Evolutionary conservation across 2,329 filamentous ascomycete species (phyloP).

Genomic region (Diaporthe ampelina): DNA sequence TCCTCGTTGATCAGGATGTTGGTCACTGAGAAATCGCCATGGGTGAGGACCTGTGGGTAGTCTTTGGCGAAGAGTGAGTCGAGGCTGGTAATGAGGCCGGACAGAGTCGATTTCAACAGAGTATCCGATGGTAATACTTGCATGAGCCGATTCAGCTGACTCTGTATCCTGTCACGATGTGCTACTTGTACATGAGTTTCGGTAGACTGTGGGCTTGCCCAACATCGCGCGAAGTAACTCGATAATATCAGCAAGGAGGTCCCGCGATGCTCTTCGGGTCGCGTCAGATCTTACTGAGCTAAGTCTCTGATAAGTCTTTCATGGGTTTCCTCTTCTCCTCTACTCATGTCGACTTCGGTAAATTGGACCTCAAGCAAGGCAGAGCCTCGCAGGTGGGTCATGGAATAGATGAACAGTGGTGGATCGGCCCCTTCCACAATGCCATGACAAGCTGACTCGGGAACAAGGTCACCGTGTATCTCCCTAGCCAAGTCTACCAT

Average conservation of each 20-base stretch:
- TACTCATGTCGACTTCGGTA: slow-evolving; percentile 42
- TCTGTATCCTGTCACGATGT: not conserved
- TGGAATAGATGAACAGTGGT: slow-evolving; percentile 42
- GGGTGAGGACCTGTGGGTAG: slow-evolving; percentile 49
- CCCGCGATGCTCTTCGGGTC: too few relatives aligned
- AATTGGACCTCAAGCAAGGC: slow-evolving; percentile 28
- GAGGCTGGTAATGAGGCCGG: slow-evolving; percentile 43
- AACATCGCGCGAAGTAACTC: slow-evolving; percentile 49
- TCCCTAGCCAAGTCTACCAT: slow-evolving; percentile 45
- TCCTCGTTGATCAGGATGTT: slow-evolving; percentile 49
- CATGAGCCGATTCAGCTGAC: slow-evolving; percentile 4
- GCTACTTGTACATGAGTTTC: not conserved
- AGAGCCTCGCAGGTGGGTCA: slow-evolving; percentile 43
- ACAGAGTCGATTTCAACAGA: slow-evolving; percentile 2
- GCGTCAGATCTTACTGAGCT: slow-evolving; percentile 34
- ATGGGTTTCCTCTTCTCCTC: not conserved
- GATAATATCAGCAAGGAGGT: not conserved
- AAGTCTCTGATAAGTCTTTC: slow-evolving; percentile 38
- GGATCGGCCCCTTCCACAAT: slow-evolving; percentile 46
- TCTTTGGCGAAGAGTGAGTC: slow-evolving; percentile 46
- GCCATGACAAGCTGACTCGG: slow-evolving; percentile 45
- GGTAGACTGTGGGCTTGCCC: slow-evolving; percentile 36
- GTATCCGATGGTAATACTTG: slow-evolving; percentile 41
- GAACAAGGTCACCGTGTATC: slow-evolving; percentile 48
- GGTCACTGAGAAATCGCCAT: slow-evolving; percentile 49